phyloP scores from a whole-genome alignment of 108 stramenopile species.

The Cyclotella choctawhatcheeana region DNA sequence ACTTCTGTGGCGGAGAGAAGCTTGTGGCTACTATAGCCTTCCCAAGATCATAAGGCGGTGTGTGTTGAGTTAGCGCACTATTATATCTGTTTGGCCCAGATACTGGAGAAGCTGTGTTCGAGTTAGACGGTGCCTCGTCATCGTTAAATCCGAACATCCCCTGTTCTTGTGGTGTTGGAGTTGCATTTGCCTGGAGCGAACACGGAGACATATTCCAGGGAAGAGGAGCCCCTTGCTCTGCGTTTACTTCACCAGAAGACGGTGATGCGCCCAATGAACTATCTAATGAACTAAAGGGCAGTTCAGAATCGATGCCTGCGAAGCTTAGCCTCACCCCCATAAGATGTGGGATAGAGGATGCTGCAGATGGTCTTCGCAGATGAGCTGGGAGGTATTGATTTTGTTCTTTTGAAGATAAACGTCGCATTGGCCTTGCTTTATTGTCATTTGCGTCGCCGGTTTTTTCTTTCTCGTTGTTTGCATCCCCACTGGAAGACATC shows the following conservation, averaged over 20 bases:
- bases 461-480: too few relatives aligned
- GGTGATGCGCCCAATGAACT: slow-evolving; percentile 3
- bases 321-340: slow-evolving; percentile 11
- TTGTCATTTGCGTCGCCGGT: too few relatives aligned
- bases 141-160: neutral
- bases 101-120: neutral
- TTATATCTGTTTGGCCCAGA: neutral
- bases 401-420: too few relatives aligned
- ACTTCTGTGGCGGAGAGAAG: slow-evolving; percentile 6
- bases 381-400: slow-evolving; percentile 9
- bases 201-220: neutral
- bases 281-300: slow-evolving; percentile 9
- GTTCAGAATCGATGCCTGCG: slow-evolving; percentile 14
- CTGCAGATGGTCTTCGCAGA: neutral
- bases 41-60: slow-evolving; percentile 11
- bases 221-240: too few relatives aligned
- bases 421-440: too few relatives aligned
- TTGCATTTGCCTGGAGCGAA: neutral
- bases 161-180: neutral
- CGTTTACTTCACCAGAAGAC: neutral
- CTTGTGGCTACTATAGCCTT: neutral
- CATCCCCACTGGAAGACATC: too few relatives aligned
- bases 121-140: neutral
- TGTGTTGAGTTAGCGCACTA: neutral
- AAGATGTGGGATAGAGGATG: slow-evolving; percentile 38